phyloP scores from a whole-genome alignment of 768 basidiomycete species.

The Tulasnella calospora region DNA sequence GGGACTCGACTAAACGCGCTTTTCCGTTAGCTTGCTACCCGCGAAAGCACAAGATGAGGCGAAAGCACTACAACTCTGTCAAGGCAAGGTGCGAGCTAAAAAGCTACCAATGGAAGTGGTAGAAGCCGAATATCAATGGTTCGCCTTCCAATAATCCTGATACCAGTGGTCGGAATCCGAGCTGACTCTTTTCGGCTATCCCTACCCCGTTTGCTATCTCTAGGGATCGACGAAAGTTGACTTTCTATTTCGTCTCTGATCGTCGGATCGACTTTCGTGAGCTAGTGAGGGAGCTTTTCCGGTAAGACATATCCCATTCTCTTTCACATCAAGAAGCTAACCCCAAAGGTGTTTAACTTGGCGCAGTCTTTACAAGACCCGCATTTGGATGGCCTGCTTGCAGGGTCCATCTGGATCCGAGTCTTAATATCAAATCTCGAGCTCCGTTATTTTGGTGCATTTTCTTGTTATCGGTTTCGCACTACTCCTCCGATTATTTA shows the following conservation, averaged over 20 bases:
- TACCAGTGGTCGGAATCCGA: neutral
- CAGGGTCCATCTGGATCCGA: conserved; percentile 33
- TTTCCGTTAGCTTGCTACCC: conserved; percentile 53
- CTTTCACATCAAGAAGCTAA: neutral
- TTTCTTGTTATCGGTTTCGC: neutral
- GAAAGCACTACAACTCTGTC: conserved; percentile 86
- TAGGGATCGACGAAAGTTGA: conserved; percentile 96
- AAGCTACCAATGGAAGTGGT: conserved; percentile 98
- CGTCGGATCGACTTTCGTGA: conserved; percentile 95
- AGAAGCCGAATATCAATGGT: conserved; percentile 99
- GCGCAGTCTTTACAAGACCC: conserved; percentile 78
- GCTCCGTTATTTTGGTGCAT: neutral
- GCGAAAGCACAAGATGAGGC: conserved; percentile 86
- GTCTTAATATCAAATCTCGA: neutral
- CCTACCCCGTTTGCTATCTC: neutral
- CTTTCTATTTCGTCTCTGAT: conserved; percentile 96
- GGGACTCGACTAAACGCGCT: neutral
- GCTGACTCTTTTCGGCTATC: neutral
- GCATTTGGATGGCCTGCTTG: conserved; percentile 88
- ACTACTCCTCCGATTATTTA: neutral
- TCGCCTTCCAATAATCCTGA: conserved; percentile 33
- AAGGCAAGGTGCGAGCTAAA: conserved; percentile 87
- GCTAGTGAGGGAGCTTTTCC: conserved; percentile 89
- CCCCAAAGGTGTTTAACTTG: neutral
- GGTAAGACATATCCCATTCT: conserved; percentile 44